A percentile compares a stretch with the other conserved stretches of the same genome.
These are phyloP conservation scores for Jaltomata sinuosa DNA, from an alignment of 257 asterid genomes.

Conservation along the genomic window DNA sequence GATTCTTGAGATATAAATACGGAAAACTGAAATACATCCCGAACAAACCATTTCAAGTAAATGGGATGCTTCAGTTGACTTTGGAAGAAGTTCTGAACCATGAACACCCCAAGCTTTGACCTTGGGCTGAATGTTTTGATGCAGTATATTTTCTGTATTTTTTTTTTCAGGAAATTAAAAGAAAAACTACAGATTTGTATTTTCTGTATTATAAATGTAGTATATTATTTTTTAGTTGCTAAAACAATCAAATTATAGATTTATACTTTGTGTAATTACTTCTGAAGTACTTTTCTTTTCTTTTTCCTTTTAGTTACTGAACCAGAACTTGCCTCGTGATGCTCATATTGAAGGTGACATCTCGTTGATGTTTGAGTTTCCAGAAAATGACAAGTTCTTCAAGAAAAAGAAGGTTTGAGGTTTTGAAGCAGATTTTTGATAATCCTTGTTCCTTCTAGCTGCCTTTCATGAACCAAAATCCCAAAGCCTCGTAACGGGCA, in stretches of 20 bases:
- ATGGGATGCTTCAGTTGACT: neutral
- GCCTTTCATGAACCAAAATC: neutral
- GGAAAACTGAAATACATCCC: neutral
- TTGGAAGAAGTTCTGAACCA: neutral
- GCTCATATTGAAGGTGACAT: constrained; percentile 29
- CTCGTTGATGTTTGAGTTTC: constrained; percentile 42
- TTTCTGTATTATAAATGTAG: neutral
- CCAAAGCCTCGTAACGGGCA: neutral
- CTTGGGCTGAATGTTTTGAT: neutral
- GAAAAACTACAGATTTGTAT: neutral
- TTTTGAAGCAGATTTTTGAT: neutral
- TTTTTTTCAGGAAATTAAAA: neutral
- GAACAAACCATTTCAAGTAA: neutral
- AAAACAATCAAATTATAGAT: neutral
- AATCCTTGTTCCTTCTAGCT: neutral
- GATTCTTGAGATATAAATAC: neutral
- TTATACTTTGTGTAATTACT: neutral
- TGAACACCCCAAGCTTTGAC: neutral
- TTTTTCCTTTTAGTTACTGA: constrained; percentile 10
- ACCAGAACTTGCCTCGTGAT: constrained; percentile 18
- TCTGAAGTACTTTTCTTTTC: neutral
- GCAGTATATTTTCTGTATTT: neutral
- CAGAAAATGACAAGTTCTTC: constrained; percentile 49
- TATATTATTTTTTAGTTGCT: neutral
- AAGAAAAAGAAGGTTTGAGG: constrained; percentile 53